phyloP scores from a whole-genome alignment of 2,329 filamentous ascomycete species.

The Graphium sp. region DNA sequence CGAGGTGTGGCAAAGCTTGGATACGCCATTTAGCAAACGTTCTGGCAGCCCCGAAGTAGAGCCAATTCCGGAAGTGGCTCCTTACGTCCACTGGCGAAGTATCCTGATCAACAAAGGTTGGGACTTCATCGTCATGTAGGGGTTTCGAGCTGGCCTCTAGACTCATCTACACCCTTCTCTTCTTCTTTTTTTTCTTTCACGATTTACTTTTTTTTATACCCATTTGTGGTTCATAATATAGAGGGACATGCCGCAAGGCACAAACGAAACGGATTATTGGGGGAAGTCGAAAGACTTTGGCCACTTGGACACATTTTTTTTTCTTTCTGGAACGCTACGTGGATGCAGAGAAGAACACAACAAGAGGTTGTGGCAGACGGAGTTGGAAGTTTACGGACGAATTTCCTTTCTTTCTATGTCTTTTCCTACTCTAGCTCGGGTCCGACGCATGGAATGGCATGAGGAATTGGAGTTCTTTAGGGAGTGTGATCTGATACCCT shows the following conservation, averaged over 20 bases:
- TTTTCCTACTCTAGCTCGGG: constrained; percentile 6
- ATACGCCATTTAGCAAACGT: too few species aligned
- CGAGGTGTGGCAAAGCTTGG: constrained; percentile 84
- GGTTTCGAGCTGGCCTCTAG: constrained; percentile 7
- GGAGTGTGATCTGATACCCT: neutral
- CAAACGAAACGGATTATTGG: neutral
- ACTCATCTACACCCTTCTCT: constrained; percentile 4
- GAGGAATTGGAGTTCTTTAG: neutral
- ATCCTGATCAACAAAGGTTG: constrained; percentile 82
- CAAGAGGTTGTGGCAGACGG: neutral
- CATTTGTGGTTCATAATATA: constrained; percentile 2
- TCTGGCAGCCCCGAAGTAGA: constrained; percentile 35
- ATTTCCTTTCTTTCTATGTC: constrained; percentile 5
- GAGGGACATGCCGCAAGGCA: constrained; percentile 5
- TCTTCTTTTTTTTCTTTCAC: constrained; percentile 4
- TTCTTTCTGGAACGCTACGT: neutral
- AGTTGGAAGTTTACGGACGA: constrained; percentile 2
- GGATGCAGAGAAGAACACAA: constrained; percentile 1
- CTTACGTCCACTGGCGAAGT: constrained; percentile 84
- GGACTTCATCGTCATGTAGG: constrained; percentile 81
- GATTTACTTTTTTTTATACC: constrained; percentile 7
- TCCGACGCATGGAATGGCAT: neutral
- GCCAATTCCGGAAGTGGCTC: constrained; percentile 20
- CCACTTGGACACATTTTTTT: constrained; percentile 1
- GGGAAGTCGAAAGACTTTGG: constrained; percentile 1